phyloP scores from a whole-genome alignment of 2,329 filamentous ascomycete species.

The Xylariaceae sp. region DNA sequence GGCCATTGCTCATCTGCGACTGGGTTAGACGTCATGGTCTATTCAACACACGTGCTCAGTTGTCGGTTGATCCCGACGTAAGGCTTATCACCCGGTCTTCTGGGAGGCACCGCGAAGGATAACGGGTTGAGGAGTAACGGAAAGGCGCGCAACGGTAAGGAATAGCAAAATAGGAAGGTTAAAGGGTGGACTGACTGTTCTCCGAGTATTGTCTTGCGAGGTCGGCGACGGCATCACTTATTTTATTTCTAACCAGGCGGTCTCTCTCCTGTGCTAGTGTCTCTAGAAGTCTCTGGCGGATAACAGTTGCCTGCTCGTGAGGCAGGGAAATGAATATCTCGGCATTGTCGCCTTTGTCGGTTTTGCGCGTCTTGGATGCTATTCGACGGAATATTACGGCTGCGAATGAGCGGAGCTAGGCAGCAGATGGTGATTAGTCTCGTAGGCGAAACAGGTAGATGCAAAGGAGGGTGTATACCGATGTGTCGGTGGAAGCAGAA shows the following conservation, averaged over 20 bases:
- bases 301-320: slow-evolving; percentile 72
- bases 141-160: background rate
- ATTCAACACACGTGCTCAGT: background rate
- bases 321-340: slow-evolving; percentile 86
- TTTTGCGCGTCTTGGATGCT: slow-evolving; percentile 84
- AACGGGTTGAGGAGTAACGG: background rate
- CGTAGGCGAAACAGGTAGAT: background rate
- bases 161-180: slow-evolving; percentile 1
- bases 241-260: slow-evolving; percentile 83
- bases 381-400: slow-evolving; percentile 95
- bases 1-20: slow-evolving; percentile 78
- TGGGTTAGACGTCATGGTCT: slow-evolving; percentile 20
- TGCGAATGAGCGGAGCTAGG: slow-evolving; percentile 83
- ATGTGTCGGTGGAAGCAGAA: slow-evolving; percentile 71
- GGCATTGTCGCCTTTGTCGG: slow-evolving; percentile 67
- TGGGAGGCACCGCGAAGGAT: background rate
- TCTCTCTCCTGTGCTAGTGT: slow-evolving; percentile 73
- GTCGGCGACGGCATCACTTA: slow-evolving; percentile 96
- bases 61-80: background rate
- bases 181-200: slow-evolving; percentile 63
- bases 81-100: background rate
- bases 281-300: slow-evolving; percentile 82
- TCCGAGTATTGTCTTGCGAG: slow-evolving; percentile 94
- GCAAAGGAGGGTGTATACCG: slow-evolving; percentile 50
- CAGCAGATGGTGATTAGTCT: slow-evolving; percentile 17